phyloP scores from a whole-genome alignment of 768 basidiomycete species.

The Mycena pura region DNA sequence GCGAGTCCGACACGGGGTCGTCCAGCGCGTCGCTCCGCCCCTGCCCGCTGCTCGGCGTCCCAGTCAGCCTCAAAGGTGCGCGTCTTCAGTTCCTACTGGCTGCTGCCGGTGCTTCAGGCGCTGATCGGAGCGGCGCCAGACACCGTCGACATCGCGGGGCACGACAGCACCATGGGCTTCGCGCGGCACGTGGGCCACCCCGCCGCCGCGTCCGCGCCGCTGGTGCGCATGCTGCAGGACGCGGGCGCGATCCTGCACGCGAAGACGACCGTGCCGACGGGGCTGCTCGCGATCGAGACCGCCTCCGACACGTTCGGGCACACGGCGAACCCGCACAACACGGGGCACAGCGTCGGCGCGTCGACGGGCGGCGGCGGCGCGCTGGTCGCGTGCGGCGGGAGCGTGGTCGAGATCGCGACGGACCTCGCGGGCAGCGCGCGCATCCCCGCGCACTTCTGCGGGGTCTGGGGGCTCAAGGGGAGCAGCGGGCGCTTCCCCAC shows the following conservation, averaged over 20 bases:
- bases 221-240: constrained; percentile 59
- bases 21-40: constrained; percentile 17
- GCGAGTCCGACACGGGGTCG: constrained; percentile 38
- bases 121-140: constrained; percentile 7
- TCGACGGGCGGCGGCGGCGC: constrained; percentile 75
- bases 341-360: constrained; percentile 63
- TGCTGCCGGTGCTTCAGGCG: constrained; percentile 28
- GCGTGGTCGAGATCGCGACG: constrained; percentile 72
- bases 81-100: constrained; percentile 27
- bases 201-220: constrained; percentile 50
- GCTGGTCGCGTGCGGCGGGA: constrained; percentile 68
- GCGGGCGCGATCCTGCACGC: constrained; percentile 72
- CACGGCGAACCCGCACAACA: constrained; percentile 67
- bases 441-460: constrained; percentile 77
- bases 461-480: constrained; percentile 68
- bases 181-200: constrained; percentile 56
- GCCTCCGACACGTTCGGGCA: constrained; percentile 63
- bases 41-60: constrained; percentile 63
- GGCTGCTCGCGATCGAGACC: constrained; percentile 65
- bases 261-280: constrained; percentile 71
- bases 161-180: constrained; percentile 66
- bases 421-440: constrained; percentile 79
- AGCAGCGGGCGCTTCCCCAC: constrained; percentile 64
- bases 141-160: constrained; percentile 59
- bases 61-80: constrained; percentile 64